Conservation (phyloP, 2,329 filamentous ascomycete species). For the Penicillium palitans region DNA sequence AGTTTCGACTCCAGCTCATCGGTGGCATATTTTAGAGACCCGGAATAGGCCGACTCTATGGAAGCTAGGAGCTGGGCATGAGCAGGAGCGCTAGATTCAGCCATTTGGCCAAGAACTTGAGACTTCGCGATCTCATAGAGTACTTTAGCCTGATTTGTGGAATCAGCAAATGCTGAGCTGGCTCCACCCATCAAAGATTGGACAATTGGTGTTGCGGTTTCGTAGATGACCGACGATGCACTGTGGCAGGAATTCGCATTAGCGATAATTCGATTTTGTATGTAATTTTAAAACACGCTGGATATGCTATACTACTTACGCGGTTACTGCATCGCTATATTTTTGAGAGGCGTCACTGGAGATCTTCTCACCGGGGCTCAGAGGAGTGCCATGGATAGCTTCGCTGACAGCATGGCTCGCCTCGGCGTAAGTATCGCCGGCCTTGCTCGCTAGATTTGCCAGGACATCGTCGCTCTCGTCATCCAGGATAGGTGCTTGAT, state of each 20-base stretch:
- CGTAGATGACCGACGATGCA: slow-evolving; percentile 12
- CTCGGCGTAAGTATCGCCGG: slow-evolving; percentile 54
- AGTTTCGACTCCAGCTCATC: slow-evolving; percentile 19
- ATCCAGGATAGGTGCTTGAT: slow-evolving; percentile 41
- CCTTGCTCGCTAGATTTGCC: slow-evolving; percentile 53
- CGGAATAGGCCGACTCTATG: slow-evolving; percentile 27
- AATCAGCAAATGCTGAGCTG: slow-evolving; percentile 45
- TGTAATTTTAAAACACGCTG: neutral
- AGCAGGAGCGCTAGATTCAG: slow-evolving; percentile 59
- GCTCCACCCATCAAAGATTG: slow-evolving; percentile 3
- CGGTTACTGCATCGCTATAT: slow-evolving; percentile 59
- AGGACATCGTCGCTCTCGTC: slow-evolving; percentile 48
- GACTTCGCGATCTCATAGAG: slow-evolving; percentile 69
- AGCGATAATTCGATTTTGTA: slow-evolving; percentile 1
- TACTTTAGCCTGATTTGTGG: slow-evolving; percentile 64
- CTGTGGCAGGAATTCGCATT: slow-evolving; percentile 2
- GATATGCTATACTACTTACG: slow-evolving; percentile 43
- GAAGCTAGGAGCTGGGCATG: slow-evolving; percentile 41
- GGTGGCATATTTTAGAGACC: slow-evolving; percentile 24
- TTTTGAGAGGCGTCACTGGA: slow-evolving; percentile 55
- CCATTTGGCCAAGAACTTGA: slow-evolving; percentile 67
- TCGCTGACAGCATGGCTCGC: slow-evolving; percentile 56
- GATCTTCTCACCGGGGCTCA: slow-evolving; percentile 47
- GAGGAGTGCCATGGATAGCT: slow-evolving; percentile 55
- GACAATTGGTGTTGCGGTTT: slow-evolving; percentile 7